A percentile compares a stretch with the other conserved stretches of the same genome.
Conservation (phyloP, 176 grass and related monocot species). For the Avena insularis region DNA sequence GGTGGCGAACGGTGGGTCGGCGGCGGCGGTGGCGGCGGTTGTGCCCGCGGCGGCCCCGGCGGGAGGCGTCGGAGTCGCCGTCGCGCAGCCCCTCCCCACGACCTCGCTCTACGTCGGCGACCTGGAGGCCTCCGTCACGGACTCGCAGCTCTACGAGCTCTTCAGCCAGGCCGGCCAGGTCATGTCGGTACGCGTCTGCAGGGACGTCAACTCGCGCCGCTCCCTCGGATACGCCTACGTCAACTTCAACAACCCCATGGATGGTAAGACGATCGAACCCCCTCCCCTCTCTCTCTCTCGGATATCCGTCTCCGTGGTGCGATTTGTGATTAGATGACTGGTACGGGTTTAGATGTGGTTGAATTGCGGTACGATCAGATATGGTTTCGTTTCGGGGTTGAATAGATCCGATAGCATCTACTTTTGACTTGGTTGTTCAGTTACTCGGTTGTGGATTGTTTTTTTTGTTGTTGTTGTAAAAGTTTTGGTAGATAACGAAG, state of each 20-base stretch:
- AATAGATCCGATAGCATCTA: neutral
- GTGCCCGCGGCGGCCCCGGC: conserved; percentile 35
- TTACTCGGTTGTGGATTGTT: conserved; percentile 10
- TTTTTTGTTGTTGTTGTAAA: neutral
- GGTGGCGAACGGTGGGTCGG: conserved; percentile 44
- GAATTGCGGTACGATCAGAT: conserved; percentile 9
- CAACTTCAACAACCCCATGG: conserved; percentile 77
- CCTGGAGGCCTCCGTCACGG: conserved; percentile 69
- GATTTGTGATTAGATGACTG: neutral
- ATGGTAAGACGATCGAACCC: conserved; percentile 58
- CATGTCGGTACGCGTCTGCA: conserved; percentile 90
- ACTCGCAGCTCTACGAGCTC: conserved; percentile 81
- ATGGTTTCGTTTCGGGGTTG: neutral
- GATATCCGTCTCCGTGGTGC: neutral
- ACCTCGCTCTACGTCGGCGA: conserved; percentile 94
- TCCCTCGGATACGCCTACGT: conserved; percentile 97
- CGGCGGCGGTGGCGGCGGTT: conserved; percentile 3
- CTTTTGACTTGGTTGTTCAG: neutral
- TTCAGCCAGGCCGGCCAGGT: conserved; percentile 80
- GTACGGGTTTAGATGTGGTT: neutral
- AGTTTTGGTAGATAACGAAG: neutral
- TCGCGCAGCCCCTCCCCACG: conserved; percentile 51
- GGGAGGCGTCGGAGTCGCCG: conserved; percentile 37
- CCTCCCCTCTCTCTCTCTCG: neutral
- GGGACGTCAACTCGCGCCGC: conserved; percentile 68